Percentiles rank a stretch among this genome's conserved stretches.
Evolutionary conservation across 2,329 filamentous ascomycete genomes (phyloP).

Genomic region (Sporothrix humicola): DNA sequence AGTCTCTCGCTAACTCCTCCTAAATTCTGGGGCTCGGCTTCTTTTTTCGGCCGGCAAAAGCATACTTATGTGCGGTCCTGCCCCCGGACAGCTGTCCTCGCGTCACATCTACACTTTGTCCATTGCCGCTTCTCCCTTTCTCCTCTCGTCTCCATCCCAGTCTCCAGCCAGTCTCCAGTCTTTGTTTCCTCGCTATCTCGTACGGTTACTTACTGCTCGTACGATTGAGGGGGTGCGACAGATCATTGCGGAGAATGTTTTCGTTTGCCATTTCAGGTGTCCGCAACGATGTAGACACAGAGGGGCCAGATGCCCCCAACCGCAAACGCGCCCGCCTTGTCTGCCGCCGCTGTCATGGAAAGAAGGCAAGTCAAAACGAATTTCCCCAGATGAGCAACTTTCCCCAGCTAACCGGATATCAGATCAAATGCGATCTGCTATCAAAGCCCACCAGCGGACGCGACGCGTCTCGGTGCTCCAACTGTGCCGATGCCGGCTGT

Average conservation of each 20-base stretch:
- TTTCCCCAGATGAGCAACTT: too few relatives aligned
- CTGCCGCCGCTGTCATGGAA: slow-evolving; percentile 4
- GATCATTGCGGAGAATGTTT: background rate
- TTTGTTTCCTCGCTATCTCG: background rate
- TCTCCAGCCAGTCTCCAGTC: background rate
- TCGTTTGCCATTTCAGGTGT: background rate
- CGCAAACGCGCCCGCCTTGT: slow-evolving; percentile 7
- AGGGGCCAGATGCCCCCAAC: background rate
- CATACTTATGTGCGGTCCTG: background rate
- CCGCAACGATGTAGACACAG: background rate
- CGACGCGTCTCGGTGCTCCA: slow-evolving; percentile 8
- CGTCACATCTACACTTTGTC: background rate
- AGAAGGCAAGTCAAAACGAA: background rate
- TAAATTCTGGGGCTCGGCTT: background rate
- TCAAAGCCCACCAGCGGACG: background rate
- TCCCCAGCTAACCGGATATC: background rate
- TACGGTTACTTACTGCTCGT: background rate
- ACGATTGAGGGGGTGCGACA: background rate
- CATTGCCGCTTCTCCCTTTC: background rate
- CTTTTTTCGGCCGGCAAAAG: background rate
- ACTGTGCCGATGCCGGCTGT: slow-evolving; percentile 15
- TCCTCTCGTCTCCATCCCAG: background rate
- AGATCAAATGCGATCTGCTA: background rate
- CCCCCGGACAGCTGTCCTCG: background rate
- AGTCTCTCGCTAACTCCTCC: too few relatives aligned